A percentile compares a stretch with the other conserved stretches of the same genome.
These are phyloP conservation scores for Cyclotella kingstonii DNA, from an alignment of 108 stramenopile genomes.

Conservation along the genomic window DNA sequence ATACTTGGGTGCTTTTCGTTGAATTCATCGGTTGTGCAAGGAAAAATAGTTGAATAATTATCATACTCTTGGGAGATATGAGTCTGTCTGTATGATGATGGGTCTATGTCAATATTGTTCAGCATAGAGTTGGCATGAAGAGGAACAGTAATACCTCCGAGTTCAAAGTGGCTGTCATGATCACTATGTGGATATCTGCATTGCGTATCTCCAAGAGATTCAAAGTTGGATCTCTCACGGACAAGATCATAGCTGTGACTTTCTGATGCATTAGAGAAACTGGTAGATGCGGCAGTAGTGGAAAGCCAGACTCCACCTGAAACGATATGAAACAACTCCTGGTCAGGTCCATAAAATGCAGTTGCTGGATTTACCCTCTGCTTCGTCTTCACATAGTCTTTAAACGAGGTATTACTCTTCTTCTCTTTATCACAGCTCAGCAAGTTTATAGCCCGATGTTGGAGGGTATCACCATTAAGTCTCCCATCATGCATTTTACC, in stretches of 20 bases:
- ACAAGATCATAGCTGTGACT: no score
- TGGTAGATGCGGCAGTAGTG: no score
- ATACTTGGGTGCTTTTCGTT: no score
- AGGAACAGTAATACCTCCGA: constrained; percentile 25
- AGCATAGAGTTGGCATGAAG: constrained; percentile 41
- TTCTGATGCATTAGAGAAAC: no score
- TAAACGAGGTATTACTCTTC: no score
- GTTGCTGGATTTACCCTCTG: constrained; percentile 16
- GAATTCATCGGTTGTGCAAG: not conserved
- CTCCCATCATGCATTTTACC: no score
- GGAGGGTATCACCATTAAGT: no score
- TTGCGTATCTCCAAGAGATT: no score
- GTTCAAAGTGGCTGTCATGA: not conserved
- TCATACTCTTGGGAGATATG: constrained; percentile 40
- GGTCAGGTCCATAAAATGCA: constrained; percentile 27
- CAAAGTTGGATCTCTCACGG: no score
- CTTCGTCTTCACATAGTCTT: not conserved
- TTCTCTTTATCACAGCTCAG: no score
- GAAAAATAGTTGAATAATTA: constrained; percentile 25
- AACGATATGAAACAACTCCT: constrained; percentile 13
- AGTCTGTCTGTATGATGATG: not conserved
- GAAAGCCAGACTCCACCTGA: constrained; percentile 37
- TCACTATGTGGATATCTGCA: not conserved
- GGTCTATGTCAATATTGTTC: constrained; percentile 13
- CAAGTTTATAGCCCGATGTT: no score